These are phyloP conservation scores for Stellera chamaejasme DNA, from an alignment of 345 rosid genomes.

Conservation along the genomic window DNA sequence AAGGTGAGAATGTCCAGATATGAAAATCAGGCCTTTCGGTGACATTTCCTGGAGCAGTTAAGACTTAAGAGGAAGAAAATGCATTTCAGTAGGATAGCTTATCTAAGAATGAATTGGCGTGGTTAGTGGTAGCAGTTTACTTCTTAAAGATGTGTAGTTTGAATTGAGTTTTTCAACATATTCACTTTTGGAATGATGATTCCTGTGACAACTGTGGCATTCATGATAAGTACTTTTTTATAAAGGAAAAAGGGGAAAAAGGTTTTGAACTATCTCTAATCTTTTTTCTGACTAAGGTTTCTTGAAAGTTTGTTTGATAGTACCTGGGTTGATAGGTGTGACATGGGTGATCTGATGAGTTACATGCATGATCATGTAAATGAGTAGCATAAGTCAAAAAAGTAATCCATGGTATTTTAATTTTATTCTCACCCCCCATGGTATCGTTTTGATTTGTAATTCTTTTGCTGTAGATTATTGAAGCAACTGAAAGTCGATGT, in stretches of 20 bases:
- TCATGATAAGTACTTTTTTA: too few species aligned
- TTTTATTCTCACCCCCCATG: background rate
- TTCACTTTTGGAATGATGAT: too few species aligned
- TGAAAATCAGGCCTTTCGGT: background rate
- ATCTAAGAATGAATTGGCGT: background rate
- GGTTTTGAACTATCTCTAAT: too few species aligned
- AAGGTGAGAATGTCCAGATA: background rate
- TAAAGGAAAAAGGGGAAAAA: too few species aligned
- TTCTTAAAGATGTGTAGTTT: too few species aligned
- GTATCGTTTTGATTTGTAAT: background rate
- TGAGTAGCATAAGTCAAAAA: background rate
- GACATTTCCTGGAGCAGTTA: background rate
- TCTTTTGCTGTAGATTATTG: constrained; percentile 40
- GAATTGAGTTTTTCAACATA: too few species aligned
- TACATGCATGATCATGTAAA: background rate
- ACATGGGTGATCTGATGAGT: too few species aligned
- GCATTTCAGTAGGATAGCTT: background rate
- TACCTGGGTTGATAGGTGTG: background rate
- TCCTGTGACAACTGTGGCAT: too few species aligned
- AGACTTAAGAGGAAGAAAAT: background rate
- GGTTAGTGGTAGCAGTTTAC: too few species aligned
- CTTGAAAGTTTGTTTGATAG: background rate
- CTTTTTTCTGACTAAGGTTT: too few species aligned
- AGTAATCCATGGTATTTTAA: background rate
- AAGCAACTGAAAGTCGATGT: constrained; percentile 24